These are phyloP conservation scores for Phylloporus sp. DNA, from an alignment of 768 basidiomycete genomes.

Conservation along the genomic window DNA sequence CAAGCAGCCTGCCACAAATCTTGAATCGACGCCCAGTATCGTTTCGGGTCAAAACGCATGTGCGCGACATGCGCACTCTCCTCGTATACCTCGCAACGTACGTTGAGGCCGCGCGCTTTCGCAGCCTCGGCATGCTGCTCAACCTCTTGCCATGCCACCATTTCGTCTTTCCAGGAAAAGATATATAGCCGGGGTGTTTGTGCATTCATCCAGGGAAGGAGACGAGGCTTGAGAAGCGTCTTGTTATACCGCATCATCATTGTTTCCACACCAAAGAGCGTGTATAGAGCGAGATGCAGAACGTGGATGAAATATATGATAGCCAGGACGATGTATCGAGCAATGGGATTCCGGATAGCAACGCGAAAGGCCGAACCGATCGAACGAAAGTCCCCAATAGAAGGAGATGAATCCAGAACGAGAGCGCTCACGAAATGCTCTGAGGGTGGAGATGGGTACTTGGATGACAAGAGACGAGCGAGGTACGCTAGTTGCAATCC, in stretches of 20 bases:
- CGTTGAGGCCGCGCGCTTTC: constrained; percentile 21
- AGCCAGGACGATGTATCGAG: constrained; percentile 8
- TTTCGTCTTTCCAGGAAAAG: constrained; percentile 30
- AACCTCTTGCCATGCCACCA: constrained; percentile 29
- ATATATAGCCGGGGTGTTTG: constrained; percentile 35
- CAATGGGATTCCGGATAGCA: constrained; percentile 20
- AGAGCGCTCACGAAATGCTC: constrained; percentile 10
- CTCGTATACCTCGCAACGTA: constrained; percentile 30
- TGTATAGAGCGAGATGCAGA: constrained; percentile 6
- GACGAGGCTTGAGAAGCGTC: constrained; percentile 15
- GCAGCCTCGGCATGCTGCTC: constrained; percentile 24
- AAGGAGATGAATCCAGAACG: constrained; percentile 24
- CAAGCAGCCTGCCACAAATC: constrained; percentile 20
- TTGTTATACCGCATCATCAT: constrained; percentile 3
- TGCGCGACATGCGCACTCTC: constrained; percentile 35
- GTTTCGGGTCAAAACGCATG: constrained; percentile 26
- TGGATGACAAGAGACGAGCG: constrained; percentile 16
- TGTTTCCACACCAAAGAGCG: constrained; percentile 17
- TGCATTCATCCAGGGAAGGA: constrained; percentile 31
- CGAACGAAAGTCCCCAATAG: constrained; percentile 9
- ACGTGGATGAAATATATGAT: constrained; percentile 15
- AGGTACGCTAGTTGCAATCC: constrained; percentile 18
- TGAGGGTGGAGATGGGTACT: constrained; percentile 12
- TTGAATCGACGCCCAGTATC: constrained; percentile 25
- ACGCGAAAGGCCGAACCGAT: constrained; percentile 21